Evolutionary conservation across 768 basidiomycete genomes (phyloP), one percentile per base, ranked within the genome.

Genomic region (Psilocybe tampanensis): DNA sequence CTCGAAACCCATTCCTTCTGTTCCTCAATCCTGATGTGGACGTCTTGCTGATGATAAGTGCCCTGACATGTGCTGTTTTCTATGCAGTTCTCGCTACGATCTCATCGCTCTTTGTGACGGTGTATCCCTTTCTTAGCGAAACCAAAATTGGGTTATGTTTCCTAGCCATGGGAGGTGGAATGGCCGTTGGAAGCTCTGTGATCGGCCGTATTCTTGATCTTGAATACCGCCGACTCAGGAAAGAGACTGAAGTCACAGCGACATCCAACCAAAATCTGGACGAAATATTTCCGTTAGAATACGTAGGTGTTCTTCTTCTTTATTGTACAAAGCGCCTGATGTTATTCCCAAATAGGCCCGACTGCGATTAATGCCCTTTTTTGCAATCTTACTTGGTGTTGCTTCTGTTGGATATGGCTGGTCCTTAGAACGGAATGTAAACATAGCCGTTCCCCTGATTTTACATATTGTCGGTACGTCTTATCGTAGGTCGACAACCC

Each of bases 111-210:
- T 86, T 92, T 66, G 72, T 77, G 48, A 59, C 70, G 1, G 72
- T 78, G 1, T 93, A 94, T 60, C 79, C 85, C 0, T 78, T 71
- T 58, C 74, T 92, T 18, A 80, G 70, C 54, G 81, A 90, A 59
- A 84, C 85, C 3, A 78, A 82, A 21, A 78, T 90, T 29, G 93
- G 93, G 2, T 71, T 95, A 4, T 93, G 89, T 68, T 95, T 87
- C 73, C 72, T 94, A 52, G 83, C 86, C 1, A 80, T 88, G 49
- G 94, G 92, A 1, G 80, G 83, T 15, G 94, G 93, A 0, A 86
- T 86, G 72, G 70, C 84, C 8, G 47, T 87, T 15, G 87, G 91
- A 12, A 80, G 84, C 18, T 66, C 76, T n/a, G 21, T 77, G 1
- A 84, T 77, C 19, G 92, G 93, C 2, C 81, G 74, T 53, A 64